A percentile compares a stretch with the other conserved stretches of the same genome.
Evolutionary conservation across 257 asterid species (phyloP).

Genomic region (Solanum medicagineum): DNA sequence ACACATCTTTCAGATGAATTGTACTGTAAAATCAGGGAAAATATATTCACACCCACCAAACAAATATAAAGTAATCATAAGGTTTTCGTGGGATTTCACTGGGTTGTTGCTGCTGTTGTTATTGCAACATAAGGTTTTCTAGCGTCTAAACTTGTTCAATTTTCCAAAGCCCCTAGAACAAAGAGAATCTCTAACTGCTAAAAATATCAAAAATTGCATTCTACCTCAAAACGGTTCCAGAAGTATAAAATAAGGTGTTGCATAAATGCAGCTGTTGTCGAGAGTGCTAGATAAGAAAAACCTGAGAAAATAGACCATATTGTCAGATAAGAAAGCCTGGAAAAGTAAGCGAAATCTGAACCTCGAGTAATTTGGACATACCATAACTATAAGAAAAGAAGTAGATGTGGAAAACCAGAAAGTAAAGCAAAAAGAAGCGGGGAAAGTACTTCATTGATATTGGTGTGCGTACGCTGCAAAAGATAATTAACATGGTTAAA

Average conservation of each 20-base stretch:
- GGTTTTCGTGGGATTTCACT: too few species aligned
- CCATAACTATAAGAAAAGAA: conserved; percentile 93
- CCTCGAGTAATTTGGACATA: conserved; percentile 13
- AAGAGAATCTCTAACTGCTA: neutral
- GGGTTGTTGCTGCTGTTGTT: too few species aligned
- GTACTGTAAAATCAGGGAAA: neutral
- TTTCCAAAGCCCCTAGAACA: neutral
- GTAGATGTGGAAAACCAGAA: conserved; percentile 91
- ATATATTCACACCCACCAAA: neutral
- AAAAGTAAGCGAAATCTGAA: neutral
- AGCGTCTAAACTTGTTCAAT: neutral
- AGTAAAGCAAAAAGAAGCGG: conserved; percentile 95
- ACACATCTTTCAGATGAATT: neutral
- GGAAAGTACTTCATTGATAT: conserved; percentile 99
- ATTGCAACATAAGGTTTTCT: neutral
- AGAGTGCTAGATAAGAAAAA: conserved; percentile 92
- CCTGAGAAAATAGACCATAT: conserved; percentile 29
- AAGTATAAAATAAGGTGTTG: conserved; percentile 93
- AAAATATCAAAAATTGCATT: neutral
- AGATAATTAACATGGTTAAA: conserved; percentile 15
- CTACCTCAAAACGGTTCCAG: conserved; percentile 98
- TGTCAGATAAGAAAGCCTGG: neutral
- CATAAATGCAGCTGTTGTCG: conserved; percentile 94
- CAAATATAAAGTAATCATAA: neutral
- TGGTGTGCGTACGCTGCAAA: conserved; percentile 97